Evolutionary conservation across 495 filamentous ascomycete genomes (phyloP), one percentile per base, ranked within the genome.

Genomic region (Neurospora pannonica): DNA sequence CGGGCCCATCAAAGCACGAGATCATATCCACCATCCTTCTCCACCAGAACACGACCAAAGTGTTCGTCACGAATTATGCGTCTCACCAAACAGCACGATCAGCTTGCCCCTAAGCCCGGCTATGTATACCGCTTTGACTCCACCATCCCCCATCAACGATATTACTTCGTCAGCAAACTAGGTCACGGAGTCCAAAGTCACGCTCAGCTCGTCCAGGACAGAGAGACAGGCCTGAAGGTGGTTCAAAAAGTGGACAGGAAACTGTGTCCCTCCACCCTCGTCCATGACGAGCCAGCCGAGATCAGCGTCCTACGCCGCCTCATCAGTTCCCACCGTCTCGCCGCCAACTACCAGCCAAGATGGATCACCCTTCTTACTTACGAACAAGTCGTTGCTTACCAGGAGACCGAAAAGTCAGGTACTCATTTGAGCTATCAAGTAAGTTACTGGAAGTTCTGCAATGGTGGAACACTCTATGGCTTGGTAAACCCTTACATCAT

Each of bases 401-500:
- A 74, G 15, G 17, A 46, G 1, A 7, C 39, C 7, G 4, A 39
- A 4, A 31, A n/a, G 5, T 3, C 13, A 6, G 54, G 62, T 4
- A 5, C 1, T 11, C 6, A 34, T 17, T 21, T 38, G 28, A 69
- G 46, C 40, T 4, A 19, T 4, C 72, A 48, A 6, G 39, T 71
- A 4, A 76, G 70, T 19, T 76, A 74, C 48, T 74, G 67, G 71
- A 74, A 67, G 46, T 67, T 73, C 38, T 76, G 72, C 69, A 76
- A 76, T 39, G 46, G 43, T 8, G 38, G 69, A 15, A 69, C 1
- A 1, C 19, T 76, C 5, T 28, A 11, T n/a, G 62, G 40, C 71
- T 38, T 67, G 62, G 2, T 15, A 0, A 13, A 5, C 0, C 11
- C 4, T 8, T 62, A 31, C 71, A 36, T 21, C 46, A 4, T 36